Evolutionary conservation across 2,329 filamentous ascomycete species (phyloP), one percentile per base, ranked within the genome.

Genomic region (Sporothrix curviconia): DNA sequence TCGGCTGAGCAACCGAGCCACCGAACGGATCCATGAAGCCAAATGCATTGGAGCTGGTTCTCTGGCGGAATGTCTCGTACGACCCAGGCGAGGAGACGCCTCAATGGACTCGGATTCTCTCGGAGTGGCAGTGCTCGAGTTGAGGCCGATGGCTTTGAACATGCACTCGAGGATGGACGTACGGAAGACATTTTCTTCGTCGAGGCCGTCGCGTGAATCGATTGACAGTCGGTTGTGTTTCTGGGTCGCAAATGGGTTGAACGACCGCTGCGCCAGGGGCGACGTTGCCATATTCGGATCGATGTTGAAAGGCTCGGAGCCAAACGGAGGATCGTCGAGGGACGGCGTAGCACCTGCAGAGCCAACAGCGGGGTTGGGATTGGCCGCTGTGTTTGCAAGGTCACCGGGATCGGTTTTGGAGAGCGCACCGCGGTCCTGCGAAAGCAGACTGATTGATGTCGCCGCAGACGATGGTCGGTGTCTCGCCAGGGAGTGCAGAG

Each of bases 91-190:
- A 2, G 94, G 94, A 1, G 94, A 97, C 8, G 84, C 87, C 63
- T 96, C 92, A 0, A 85, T 85, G 0, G 94, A 96, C 51, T 85
- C 84, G 0, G 80, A 75, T 64, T 87, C 88, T 49, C 82, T 80
- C 0, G 87, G 76, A 0, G 80, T 78, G 58, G 85, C 82, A 36
- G 84, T 84, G 3, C 79, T 81, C 32, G 85, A 83, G 19, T 85
- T 87, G 57, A 99, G 74, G 0, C 94, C 94, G 60, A 99, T 87
- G 0, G 91, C 88, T 68, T 92, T 96, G 72, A 96, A 92, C 75
- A 99, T 95, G 68, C 94, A 97, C 64, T 96, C 90, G 22, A 97
- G 74, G 15, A 99, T 90, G 0, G 91, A 95, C 59, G 90, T 86
- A 40, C 95, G 81, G 70, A 99, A 97, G 7, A 95, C 72, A 47